These are phyloP conservation scores for Capronia coronata DNA, from an alignment of 2,329 filamentous ascomycete species.

Conservation along the genomic window DNA sequence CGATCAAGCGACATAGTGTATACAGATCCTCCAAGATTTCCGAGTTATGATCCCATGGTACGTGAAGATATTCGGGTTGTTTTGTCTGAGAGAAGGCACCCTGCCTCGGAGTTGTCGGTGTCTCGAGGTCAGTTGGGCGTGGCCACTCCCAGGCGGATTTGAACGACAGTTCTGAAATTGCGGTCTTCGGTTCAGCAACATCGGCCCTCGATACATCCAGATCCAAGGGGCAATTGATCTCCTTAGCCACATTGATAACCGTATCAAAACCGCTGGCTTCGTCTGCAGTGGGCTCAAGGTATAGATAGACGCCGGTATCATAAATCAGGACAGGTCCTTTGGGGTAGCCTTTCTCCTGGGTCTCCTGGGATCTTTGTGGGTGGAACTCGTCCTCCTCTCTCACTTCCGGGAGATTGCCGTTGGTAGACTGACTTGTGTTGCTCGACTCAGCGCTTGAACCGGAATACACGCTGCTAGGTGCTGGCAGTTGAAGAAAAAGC, in stretches of 20 bases:
- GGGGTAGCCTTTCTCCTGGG: conserved; percentile 57
- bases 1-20: conserved; percentile 55
- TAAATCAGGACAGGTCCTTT: conserved; percentile 60
- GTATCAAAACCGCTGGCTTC: conserved; percentile 57
- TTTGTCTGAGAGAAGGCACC: conserved; percentile 10
- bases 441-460: conserved; percentile 25
- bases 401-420: conserved; percentile 40
- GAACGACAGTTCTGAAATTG: conserved; percentile 42
- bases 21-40: conserved; percentile 59
- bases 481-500: conserved; percentile 38
- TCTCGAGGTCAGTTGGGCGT: conserved; percentile 30
- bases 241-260: conserved; percentile 59
- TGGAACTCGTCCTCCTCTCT: conserved; percentile 46
- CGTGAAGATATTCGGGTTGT: conserved; percentile 57
- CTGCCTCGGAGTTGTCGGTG: conserved; percentile 24
- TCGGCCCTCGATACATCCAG: conserved; percentile 31
- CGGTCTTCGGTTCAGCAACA: conserved; percentile 40
- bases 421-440: conserved; percentile 21
- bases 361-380: conserved; percentile 52
- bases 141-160: conserved; percentile 46
- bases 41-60: conserved; percentile 62
- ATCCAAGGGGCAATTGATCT: conserved; percentile 56
- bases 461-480: conserved; percentile 12
- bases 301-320: conserved; percentile 55
- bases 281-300: conserved; percentile 55